Base-by-base conservation (phyloP, 768 basidiomycete species). In the Mycena albidolilacea region DNA sequence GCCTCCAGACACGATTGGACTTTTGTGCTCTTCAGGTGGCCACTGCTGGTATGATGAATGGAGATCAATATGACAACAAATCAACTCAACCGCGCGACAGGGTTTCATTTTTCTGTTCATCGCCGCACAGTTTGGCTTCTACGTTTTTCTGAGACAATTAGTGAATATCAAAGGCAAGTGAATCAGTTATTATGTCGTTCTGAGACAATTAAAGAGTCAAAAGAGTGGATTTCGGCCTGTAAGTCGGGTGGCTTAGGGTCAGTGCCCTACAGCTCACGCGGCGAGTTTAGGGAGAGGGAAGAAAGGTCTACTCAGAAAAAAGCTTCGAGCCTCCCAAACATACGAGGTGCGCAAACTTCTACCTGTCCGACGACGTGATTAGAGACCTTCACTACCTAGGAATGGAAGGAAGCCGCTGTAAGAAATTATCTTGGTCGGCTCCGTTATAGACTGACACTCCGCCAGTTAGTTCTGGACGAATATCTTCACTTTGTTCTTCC, bases 221-320 rank as follows among this genome's bases (percentile, higher is more conserved):
- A 98, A 80, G 97, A 99, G 83, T 98, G 92, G 90, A 80, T 97
- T 55, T 90, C 93, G 35, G 96, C 96, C 59, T 98, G 97, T 76
- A 85, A 80, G 52, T 12, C 30, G 15, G 19, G 64, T 70, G 19
- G 72, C n/a, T 48, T 8, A 17, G 35, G n/a, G 30, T 30, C 30
- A n/a, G 5, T 35, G 37, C 64, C 61, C 30, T 15, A 73, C 65
- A 48, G 43, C 60, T 61, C 23, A 61, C 37, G 71, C 43, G 30
- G 70, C 5, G 15, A 48, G 46, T 72, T 21, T 43, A 96, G 95
- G 96, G 95, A 84, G 95, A 65, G 97, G 97, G 9, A 87, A 89
- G 72, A 96, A 95, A 78, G 95, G 95, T 3, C 79, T 87, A 17
- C 83, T 99, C 4, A 87, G 97, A 72, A 90, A 91, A 72, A 89